Conservation (phyloP, 441 rosid species). For the Gossypium lobatum region DNA sequence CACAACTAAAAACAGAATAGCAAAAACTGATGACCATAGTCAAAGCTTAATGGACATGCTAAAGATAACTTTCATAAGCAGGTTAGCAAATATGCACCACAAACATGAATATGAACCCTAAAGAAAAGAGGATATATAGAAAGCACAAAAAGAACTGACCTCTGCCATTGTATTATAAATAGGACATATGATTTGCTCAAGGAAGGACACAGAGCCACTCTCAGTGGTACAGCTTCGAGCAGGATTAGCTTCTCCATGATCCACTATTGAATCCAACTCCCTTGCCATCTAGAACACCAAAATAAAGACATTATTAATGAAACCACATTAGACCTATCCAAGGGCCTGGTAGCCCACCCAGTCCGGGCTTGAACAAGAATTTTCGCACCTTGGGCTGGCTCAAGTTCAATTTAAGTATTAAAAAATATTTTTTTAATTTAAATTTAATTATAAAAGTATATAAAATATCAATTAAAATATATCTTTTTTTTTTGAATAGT, state of each 20-base stretch:
- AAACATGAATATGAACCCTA: background rate
- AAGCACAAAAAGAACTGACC: conserved; percentile 40
- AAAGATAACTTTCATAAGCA: background rate
- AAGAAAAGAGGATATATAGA: background rate
- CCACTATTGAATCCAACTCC: conserved; percentile 89
- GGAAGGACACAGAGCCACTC: conserved; percentile 71
- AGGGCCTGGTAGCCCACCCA: background rate
- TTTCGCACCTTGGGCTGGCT: background rate
- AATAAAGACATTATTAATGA: background rate
- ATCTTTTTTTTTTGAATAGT: too few relatives aligned
- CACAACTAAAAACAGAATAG: background rate
- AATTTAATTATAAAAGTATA: too few relatives aligned
- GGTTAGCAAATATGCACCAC: background rate
- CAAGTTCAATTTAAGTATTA: too few relatives aligned
- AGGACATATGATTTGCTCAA: conserved; percentile 70
- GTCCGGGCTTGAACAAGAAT: background rate
- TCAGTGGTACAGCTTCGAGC: conserved; percentile 63
- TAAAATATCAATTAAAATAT: too few relatives aligned
- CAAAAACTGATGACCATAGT: background rate
- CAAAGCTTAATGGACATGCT: background rate
- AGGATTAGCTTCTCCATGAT: conserved; percentile 74
- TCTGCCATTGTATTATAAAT: conserved; percentile 52
- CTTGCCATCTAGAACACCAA: conserved; percentile 77
- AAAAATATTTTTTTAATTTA: too few relatives aligned
- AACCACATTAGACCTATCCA: background rate